Conservation (phyloP, 1,284 basidiomycete species). For the Paramarasmius palmivorus region DNA sequence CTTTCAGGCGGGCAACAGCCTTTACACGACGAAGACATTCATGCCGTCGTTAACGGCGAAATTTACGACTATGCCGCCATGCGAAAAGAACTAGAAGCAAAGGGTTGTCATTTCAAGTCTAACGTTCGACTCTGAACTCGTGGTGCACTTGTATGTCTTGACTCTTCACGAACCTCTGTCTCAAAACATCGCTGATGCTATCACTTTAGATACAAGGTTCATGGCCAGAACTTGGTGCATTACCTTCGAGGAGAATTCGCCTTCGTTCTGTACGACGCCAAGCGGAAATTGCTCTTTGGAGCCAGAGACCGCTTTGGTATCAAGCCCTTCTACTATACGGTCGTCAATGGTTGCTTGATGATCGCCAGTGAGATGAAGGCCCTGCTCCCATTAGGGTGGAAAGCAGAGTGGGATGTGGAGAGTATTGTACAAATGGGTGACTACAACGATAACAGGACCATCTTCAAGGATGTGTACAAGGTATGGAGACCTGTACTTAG, state of each 20-base stretch:
- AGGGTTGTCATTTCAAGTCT: slow-evolving; percentile 21
- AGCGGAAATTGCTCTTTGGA: slow-evolving; percentile 17
- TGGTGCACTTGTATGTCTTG: slow-evolving; percentile 17
- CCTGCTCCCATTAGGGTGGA: slow-evolving; percentile 20
- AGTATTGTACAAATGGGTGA: slow-evolving; percentile 23
- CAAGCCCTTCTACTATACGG: slow-evolving; percentile 24
- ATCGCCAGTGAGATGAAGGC: slow-evolving; percentile 25
- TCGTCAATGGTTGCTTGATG: slow-evolving; percentile 17
- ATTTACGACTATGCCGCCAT: slow-evolving; percentile 23
- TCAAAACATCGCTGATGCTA: neutral
- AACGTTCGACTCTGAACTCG: slow-evolving; percentile 19
- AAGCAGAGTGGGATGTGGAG: slow-evolving; percentile 22
- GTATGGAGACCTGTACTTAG: neutral
- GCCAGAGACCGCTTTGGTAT: slow-evolving; percentile 24
- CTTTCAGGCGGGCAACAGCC: slow-evolving; percentile 22
- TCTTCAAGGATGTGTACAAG: slow-evolving; percentile 22
- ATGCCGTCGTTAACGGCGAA: slow-evolving; percentile 22
- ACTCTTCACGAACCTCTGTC: neutral
- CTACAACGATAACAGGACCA: slow-evolving; percentile 19
- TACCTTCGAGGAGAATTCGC: slow-evolving; percentile 22
- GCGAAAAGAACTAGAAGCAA: slow-evolving; percentile 15
- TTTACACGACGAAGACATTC: slow-evolving; percentile 19
- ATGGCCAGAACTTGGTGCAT: slow-evolving; percentile 13
- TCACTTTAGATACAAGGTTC: slow-evolving; percentile 13
- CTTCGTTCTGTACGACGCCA: slow-evolving; percentile 22